phyloP scores from a whole-genome alignment of 2,329 filamentous ascomycete genomes.

The Diplodia scrobiculata region DNA sequence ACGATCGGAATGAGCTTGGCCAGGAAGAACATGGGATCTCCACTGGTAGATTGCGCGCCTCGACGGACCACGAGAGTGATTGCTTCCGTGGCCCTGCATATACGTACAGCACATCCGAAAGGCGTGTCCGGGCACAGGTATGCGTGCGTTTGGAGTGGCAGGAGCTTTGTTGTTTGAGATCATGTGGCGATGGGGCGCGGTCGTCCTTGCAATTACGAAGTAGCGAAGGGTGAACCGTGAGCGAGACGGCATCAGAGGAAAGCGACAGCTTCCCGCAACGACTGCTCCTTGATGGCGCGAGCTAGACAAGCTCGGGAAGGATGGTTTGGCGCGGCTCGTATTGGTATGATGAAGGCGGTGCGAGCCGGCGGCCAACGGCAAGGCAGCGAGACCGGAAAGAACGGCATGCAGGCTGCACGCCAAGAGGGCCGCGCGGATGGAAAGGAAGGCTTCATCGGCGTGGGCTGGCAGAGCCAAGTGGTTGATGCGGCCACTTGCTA shows the following conservation, averaged over 20 bases:
- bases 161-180: neutral
- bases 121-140: neutral
- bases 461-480: neutral
- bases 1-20: too few relatives aligned
- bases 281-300: neutral
- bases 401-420: constrained; percentile 15
- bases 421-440: constrained; percentile 22
- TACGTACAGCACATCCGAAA: neutral
- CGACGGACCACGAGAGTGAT: too few relatives aligned
- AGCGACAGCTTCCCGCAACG: neutral
- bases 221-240: constrained; percentile 16
- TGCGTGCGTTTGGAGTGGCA: neutral
- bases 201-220: constrained; percentile 19
- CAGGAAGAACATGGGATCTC: too few relatives aligned
- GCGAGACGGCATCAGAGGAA: neutral
- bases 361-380: constrained; percentile 4
- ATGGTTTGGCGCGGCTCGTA: constrained; percentile 19
- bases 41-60: too few relatives aligned
- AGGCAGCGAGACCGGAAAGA: constrained; percentile 14
- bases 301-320: constrained; percentile 19
- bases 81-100: neutral
- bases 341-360: constrained; percentile 1
- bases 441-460: constrained; percentile 13
- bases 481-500: neutral
- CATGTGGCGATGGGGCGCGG: constrained; percentile 5